Base-by-base conservation (phyloP, 2,329 filamentous ascomycete genomes). In the Penicillium sclerotigenum region DNA sequence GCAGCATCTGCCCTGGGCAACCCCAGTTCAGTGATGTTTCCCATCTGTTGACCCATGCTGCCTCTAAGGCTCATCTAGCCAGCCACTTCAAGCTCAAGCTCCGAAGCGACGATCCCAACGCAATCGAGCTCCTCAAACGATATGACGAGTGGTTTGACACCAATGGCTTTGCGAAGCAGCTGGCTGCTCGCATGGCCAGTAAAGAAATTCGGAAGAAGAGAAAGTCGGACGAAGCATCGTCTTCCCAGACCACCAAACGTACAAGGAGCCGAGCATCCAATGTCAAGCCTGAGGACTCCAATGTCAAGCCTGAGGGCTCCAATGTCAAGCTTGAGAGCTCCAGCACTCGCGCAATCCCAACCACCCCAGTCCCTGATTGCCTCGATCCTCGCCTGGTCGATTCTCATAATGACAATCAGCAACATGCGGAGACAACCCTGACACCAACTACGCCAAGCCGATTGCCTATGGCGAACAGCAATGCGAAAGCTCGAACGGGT, bases 61-160 rank as follows among this genome's bases (percentile, higher is more conserved):
- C 89, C 57, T 97, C 92, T 61, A 97, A 97, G 71, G 88, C 89
- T n/a, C 93, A 97, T 71, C 79, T 97, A 33, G 87, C 91, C 57
- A 84, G 90, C 70, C 86, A 90, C 67, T 95, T 92, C 77, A 91
- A 90, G 68, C 81, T 91, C 50, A 87, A 90, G 66, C 84, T 96
- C 62, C 84, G 83, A 55, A 82, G 85, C 52, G 80, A 83, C 43
- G 88, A 95, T 58, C 73, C 80, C n/a, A 76, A 77, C n/a, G 85
- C 88, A n/a, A 80, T 81, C 24, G 72, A 81, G 11, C 72, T 83
- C 31, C 79, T 96, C 42, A 80, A 85, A 34, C 76, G 81, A 42
- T 97, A 91, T 68, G 86, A 95, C 54, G 75, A 78, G 34, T 97
- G 93, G 93, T 95, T 92, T 68, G 79, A 81, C 16, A 77, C 81